Evolutionary conservation across 2,329 filamentous ascomycete species (phyloP).

Genomic region (Penicillium sp.): DNA sequence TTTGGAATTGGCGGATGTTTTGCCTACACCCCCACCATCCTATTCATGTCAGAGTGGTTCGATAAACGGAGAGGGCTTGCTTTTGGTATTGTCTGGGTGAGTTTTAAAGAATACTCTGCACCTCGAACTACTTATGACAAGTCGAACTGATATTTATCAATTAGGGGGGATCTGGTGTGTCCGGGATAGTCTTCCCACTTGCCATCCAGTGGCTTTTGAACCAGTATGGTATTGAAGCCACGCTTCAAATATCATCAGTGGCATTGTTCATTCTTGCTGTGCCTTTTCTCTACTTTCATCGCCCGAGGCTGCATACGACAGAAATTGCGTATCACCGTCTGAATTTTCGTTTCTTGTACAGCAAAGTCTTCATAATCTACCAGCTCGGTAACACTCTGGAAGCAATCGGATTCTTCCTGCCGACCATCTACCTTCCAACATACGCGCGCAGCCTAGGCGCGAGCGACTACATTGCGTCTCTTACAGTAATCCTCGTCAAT

Average conservation of each 20-base stretch:
- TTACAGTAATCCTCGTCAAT: conserved; percentile 26
- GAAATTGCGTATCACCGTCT: conserved; percentile 19
- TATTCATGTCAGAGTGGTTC: conserved; percentile 47
- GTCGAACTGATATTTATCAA: neutral
- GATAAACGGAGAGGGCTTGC: conserved; percentile 42
- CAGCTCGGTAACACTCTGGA: conserved; percentile 32
- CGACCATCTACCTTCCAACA: conserved; percentile 29
- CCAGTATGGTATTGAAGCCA: conserved; percentile 20
- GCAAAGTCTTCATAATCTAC: conserved; percentile 25
- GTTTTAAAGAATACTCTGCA: neutral
- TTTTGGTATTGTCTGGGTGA: conserved; percentile 42
- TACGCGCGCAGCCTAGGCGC: conserved; percentile 23
- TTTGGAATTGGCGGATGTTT: conserved; percentile 40
- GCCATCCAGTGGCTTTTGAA: conserved; percentile 25
- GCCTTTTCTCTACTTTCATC: conserved; percentile 29
- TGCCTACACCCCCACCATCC: conserved; percentile 41
- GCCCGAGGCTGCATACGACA: conserved; percentile 21
- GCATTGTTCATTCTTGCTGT: conserved; percentile 33
- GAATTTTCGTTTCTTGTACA: conserved; percentile 27
- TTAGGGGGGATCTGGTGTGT: conserved; percentile 28
- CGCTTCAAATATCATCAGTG: conserved; percentile 22
- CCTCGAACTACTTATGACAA: neutral
- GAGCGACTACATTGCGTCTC: conserved; percentile 14
- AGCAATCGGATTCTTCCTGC: conserved; percentile 31
- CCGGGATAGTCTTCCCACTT: conserved; percentile 27